Percentiles rank a stretch among this genome's conserved stretches.
phyloP scores from a whole-genome alignment of 148 eudicot species.

The Hydrangea macrophylla region DNA sequence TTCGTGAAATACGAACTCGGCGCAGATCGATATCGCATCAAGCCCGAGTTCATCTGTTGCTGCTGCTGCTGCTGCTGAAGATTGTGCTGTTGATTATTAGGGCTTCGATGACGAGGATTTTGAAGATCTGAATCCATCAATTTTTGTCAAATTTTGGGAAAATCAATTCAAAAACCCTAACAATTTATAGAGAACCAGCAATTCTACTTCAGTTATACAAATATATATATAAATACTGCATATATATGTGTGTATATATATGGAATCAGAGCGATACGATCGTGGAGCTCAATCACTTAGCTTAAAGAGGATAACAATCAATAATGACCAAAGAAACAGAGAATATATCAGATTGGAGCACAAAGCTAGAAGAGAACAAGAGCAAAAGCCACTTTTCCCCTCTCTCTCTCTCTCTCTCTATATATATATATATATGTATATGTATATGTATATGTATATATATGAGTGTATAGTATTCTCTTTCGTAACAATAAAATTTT shows the following conservation, averaged over 20 bases:
- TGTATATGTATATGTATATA: background rate
- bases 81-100: conserved; percentile 31
- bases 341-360: background rate
- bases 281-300: background rate
- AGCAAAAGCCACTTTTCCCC: background rate
- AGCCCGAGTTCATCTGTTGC: conserved; percentile 45
- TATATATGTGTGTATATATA: background rate
- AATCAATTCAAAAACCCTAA: background rate
- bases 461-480: background rate
- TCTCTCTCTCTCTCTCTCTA: background rate
- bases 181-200: background rate
- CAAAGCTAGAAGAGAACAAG: conserved; percentile 1
- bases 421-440: background rate
- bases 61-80: conserved; percentile 40
- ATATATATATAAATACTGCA: background rate
- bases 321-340: background rate
- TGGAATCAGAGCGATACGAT: background rate
- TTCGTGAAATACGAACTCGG: conserved; percentile 83
- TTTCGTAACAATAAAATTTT: background rate
- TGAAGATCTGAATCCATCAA: conserved; percentile 46
- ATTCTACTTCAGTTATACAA: background rate
- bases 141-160: conserved; percentile 3
- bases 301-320: background rate
- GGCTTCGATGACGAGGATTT: conserved; percentile 32
- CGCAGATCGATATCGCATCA: conserved; percentile 81